Percentiles rank a stretch among this genome's conserved stretches.
These are phyloP conservation scores for Pachysandra terminalis DNA, from an alignment of 164 flowering plant species.

Conservation along the genomic window DNA sequence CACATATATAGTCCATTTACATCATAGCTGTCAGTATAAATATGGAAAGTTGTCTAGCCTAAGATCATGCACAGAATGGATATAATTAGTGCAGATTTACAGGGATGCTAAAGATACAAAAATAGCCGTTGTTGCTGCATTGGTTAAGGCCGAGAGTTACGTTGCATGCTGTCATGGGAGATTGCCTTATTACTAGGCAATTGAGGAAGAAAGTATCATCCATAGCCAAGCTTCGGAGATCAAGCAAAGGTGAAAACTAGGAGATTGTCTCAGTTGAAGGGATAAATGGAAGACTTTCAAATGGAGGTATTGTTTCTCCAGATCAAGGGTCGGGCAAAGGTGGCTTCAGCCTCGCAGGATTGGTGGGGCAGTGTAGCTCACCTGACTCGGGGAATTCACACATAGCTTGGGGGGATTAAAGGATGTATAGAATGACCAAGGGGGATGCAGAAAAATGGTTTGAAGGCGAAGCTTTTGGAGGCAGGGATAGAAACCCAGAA, in stretches of 20 bases:
- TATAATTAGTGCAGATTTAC: not conserved
- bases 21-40: too few species aligned
- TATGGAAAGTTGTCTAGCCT: not conserved
- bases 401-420: not conserved
- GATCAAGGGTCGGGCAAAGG: not conserved
- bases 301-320: not conserved
- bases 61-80: not conserved
- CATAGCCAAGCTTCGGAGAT: not conserved
- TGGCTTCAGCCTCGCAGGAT: not conserved
- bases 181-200: too few species aligned
- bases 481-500: not conserved
- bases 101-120: too few species aligned
- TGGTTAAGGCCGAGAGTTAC: too few species aligned
- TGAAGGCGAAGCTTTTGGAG: conserved; percentile 1
- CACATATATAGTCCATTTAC: too few species aligned
- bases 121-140: too few species aligned
- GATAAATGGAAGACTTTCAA: conserved; percentile 2
- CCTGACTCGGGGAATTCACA: conserved; percentile 1
- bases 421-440: not conserved
- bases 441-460: not conserved
- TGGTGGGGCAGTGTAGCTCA: conserved; percentile 6
- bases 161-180: too few species aligned
- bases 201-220: not conserved
- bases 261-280: not conserved
- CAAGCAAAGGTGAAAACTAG: not conserved